These are phyloP conservation scores for Colletotrichum falcatum DNA, from an alignment of 2,329 filamentous ascomycete species.

Conservation along the genomic window DNA sequence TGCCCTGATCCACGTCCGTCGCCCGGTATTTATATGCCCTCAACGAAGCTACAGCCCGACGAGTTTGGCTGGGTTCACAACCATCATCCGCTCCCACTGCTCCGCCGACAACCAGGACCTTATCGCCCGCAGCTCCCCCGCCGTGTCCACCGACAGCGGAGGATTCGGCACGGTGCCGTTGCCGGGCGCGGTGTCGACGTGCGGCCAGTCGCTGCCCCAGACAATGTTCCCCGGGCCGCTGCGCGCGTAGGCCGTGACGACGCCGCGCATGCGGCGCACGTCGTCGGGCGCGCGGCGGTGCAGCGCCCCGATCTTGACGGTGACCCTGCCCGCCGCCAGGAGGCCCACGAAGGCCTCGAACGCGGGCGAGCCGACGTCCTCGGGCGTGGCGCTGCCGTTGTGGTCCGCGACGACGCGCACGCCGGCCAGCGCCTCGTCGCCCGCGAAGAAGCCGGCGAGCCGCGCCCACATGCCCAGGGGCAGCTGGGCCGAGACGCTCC, in stretches of 20 bases:
- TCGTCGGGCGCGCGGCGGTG: conserved; percentile 8
- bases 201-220: not conserved
- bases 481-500: conserved; percentile 16
- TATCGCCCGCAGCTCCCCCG: not conserved
- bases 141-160: not conserved
- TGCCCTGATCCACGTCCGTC: too few relatives aligned
- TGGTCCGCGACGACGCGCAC: conserved; percentile 13
- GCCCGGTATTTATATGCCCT: not conserved
- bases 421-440: not conserved
- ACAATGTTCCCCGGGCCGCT: not conserved
- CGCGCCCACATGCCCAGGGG: conserved; percentile 10
- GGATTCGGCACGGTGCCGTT: not conserved
- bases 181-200: not conserved
- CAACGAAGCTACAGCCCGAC: not conserved
- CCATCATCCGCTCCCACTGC: conserved; percentile 17
- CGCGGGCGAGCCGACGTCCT: not conserved
- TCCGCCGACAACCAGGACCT: conserved; percentile 3
- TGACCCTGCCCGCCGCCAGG: conserved; percentile 4
- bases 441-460: not conserved
- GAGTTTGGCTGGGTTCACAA: conserved; percentile 3
- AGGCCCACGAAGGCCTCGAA: not conserved
- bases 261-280: not conserved
- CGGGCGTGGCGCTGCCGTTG: conserved; percentile 4
- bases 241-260: not conserved
- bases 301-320: conserved; percentile 19